Conservation (phyloP, 345 rosid species). For the Sapria himalayana region DNA sequence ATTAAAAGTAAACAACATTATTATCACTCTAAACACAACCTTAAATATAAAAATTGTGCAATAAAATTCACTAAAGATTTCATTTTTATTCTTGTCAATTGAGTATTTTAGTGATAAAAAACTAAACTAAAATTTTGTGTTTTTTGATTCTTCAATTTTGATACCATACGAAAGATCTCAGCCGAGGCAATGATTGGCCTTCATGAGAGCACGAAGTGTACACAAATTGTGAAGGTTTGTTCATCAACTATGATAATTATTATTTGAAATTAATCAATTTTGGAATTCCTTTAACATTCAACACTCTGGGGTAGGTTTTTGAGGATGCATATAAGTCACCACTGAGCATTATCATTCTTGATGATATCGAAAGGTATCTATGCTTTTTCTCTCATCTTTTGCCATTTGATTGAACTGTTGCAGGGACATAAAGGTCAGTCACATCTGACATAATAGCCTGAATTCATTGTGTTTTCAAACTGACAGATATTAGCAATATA, state of each 20-base stretch:
- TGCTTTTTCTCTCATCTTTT: neutral
- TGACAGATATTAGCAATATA: too few relatives aligned
- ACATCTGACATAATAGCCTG: too few relatives aligned
- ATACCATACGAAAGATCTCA: conserved; percentile 36
- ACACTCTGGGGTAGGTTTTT: conserved; percentile 67
- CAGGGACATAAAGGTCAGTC: too few relatives aligned
- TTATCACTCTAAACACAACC: too few relatives aligned
- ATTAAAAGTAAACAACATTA: too few relatives aligned
- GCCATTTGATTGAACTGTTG: neutral
- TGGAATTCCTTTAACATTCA: too few relatives aligned
- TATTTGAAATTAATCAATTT: too few relatives aligned
- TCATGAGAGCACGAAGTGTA: conserved; percentile 90
- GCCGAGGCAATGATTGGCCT: conserved; percentile 95
- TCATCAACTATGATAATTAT: too few relatives aligned
- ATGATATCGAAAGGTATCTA: conserved; percentile 77
- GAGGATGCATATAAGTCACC: conserved; percentile 99
- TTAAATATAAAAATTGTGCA: too few relatives aligned
- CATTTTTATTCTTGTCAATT: neutral
- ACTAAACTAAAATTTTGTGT: too few relatives aligned
- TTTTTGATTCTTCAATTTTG: neutral
- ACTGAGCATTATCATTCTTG: conserved; percentile 82
- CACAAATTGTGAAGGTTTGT: conserved; percentile 79
- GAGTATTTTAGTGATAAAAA: too few relatives aligned
- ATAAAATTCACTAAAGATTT: too few relatives aligned
- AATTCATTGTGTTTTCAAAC: conserved; percentile 4